These are phyloP conservation scores for Rhytidiadelphus loreus DNA, from an alignment of 225 moss, liverwort and hornwort genomes.

Conservation along the genomic window DNA sequence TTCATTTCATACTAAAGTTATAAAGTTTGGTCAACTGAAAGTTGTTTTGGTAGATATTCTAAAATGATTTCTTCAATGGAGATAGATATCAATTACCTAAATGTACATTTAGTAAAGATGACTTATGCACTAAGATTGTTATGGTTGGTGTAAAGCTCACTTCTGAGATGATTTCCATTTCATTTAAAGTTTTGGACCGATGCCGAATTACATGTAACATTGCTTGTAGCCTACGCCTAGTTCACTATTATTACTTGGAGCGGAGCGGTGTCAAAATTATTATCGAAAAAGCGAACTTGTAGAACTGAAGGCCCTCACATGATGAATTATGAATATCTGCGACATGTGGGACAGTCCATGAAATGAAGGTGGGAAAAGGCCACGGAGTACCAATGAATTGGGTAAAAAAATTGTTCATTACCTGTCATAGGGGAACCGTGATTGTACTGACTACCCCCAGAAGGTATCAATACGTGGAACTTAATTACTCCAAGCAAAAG, in stretches of 20 bases:
- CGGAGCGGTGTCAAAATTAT: not conserved
- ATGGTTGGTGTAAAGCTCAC: not conserved
- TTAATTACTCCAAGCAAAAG: not conserved
- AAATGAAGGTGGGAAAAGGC: not conserved
- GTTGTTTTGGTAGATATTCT: not conserved
- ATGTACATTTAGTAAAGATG: not conserved
- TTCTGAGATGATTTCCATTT: not conserved
- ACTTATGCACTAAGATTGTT: not conserved
- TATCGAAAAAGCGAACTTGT: not conserved
- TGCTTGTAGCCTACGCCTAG: not conserved
- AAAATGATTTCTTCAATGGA: not conserved
- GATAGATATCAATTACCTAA: not conserved
- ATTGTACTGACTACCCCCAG: not conserved
- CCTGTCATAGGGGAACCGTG: not conserved
- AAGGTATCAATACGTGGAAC: not conserved
- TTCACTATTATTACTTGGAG: not conserved
- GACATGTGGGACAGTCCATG: not conserved
- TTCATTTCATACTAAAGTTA: not conserved
- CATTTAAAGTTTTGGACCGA: not conserved
- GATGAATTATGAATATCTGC: not conserved
- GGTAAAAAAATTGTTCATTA: conserved; percentile 3
- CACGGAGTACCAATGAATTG: not conserved
- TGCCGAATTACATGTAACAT: not conserved
- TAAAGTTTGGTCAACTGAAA: not conserved
- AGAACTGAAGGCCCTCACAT: not conserved